Evolutionary conservation across 208 protist genomes (phyloP).

Genomic region (Trypanosoma theileri): DNA sequence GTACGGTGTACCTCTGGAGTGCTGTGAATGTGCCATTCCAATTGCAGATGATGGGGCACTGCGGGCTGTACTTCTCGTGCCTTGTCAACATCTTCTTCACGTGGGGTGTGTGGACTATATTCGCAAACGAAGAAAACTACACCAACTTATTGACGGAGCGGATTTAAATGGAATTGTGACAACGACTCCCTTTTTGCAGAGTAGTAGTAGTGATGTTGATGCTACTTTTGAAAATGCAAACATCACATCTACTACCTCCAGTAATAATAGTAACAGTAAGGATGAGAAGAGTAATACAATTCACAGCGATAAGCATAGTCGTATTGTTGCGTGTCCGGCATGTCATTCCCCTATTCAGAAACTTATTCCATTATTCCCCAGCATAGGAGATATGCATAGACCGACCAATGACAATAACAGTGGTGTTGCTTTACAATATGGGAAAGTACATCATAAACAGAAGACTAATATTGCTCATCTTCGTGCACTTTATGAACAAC

Average conservation of each 20-base stretch:
- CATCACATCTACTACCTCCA: too few species aligned
- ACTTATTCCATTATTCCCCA: slow-evolving; percentile 58
- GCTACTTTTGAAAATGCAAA: background rate
- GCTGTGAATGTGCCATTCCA: slow-evolving; percentile 72
- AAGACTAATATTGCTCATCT: slow-evolving; percentile 47
- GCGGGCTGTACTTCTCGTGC: slow-evolving; percentile 66
- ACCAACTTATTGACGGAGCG: slow-evolving; percentile 16
- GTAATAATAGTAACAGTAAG: background rate
- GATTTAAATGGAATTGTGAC: slow-evolving; percentile 11
- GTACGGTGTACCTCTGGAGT: slow-evolving; percentile 35
- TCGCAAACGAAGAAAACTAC: slow-evolving; percentile 32
- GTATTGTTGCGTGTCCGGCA: slow-evolving; percentile 46
- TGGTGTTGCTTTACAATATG: slow-evolving; percentile 8
- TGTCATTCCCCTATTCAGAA: slow-evolving; percentile 38
- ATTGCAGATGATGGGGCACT: slow-evolving; percentile 63
- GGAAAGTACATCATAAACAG: slow-evolving; percentile 46
- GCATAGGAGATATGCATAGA: background rate
- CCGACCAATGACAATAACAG: background rate
- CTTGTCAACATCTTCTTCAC: slow-evolving; percentile 85
- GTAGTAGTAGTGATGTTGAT: too few species aligned
- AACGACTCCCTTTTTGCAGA: slow-evolving; percentile 1
- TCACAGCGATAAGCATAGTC: background rate
- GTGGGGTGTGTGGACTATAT: slow-evolving; percentile 76
- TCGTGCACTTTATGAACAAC: slow-evolving; percentile 39
- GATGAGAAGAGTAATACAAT: too few species aligned